These are phyloP conservation scores for Stephanodiscus triporus DNA, from an alignment of 108 stramenopile genomes.

Conservation along the genomic window DNA sequence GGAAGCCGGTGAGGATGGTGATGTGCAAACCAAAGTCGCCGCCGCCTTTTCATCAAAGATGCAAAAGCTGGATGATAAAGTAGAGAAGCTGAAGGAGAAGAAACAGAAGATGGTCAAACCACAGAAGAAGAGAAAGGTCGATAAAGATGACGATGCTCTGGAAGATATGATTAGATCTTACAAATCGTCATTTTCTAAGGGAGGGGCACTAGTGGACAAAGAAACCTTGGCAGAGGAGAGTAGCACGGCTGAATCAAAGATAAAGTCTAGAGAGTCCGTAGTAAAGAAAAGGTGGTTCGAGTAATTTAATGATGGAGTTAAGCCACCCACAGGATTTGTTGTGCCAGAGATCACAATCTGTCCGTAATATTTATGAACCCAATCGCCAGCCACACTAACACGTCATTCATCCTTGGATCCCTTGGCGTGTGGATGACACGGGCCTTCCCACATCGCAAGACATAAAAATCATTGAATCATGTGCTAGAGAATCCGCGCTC, in stretches of 20 bases:
- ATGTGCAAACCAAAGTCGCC: slow-evolving; percentile 11
- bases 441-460: no score
- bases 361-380: no score
- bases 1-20: slow-evolving; percentile 28
- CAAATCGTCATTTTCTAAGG: slow-evolving; percentile 46
- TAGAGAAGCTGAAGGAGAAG: slow-evolving; percentile 32
- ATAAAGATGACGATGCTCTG: slow-evolving; percentile 62
- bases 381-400: no score
- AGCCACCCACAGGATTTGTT: no score
- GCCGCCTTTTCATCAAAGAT: slow-evolving; percentile 2
- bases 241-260: slow-evolving; percentile 9
- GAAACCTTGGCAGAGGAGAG: slow-evolving; percentile 12
- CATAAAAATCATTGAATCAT: no score
- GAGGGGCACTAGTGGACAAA: background rate
- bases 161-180: slow-evolving; percentile 71
- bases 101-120: slow-evolving; percentile 30
- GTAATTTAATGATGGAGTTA: background rate
- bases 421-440: no score
- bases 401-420: no score
- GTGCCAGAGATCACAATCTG: no score
- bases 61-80: slow-evolving; percentile 11
- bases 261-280: slow-evolving; percentile 20
- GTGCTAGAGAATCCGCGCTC: no score
- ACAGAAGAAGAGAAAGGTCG: slow-evolving; percentile 56
- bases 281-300: slow-evolving; percentile 70